Base-by-base conservation (phyloP, 1,284 basidiomycete species). In the Ustilago lituana region DNA sequence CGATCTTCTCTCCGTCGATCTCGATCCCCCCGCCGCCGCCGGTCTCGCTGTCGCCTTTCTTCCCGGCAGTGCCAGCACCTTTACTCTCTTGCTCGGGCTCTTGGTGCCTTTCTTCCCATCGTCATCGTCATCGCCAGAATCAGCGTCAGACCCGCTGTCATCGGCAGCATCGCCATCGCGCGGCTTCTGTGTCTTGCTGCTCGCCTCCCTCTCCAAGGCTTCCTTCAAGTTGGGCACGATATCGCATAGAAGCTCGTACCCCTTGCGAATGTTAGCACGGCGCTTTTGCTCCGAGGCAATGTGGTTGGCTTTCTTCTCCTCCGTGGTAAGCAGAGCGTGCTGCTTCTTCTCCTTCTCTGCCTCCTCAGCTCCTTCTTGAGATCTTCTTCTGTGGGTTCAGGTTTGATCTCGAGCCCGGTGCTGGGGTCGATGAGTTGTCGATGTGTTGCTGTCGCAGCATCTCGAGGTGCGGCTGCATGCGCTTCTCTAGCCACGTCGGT, bases 231-330 rank as follows among this genome's bases (percentile, higher is more conserved):
- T 89, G 0, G 91, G 89, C 47, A 93, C 87, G 24, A 93, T 85
- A 0, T 88, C 84, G 31, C 91, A 92, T 37, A 94, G 84, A 76
- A 91, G 88, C 12, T 92, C 89, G 83, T 94, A 94, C 10, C 91
- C 92, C 65, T 92, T 90, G 31, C 92, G 88, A 72, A 94, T 94
- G 43, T 91, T 91, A 64, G 93, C 92, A 2, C 92, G 87, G 2
- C 92, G 88, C 82, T 92, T 93, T 83, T 94, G 92, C 83, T 94
- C 92, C 11, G 90, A 92, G 85, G 92, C 89, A 84, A 94, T 94
- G 84, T 94, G 92, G 81, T 94, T 94, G n/a, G 92, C 87, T 24
- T 92, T 88, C 82, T 94, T 94, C 81, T 94, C 92, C 0, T 91
- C 91, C 9, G 88, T 89, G 9, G 91, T 90, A 20, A 94, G 85